These are phyloP conservation scores for Nigrospora sphaerica DNA, from an alignment of 2,329 filamentous ascomycete genomes.

Conservation along the genomic window DNA sequence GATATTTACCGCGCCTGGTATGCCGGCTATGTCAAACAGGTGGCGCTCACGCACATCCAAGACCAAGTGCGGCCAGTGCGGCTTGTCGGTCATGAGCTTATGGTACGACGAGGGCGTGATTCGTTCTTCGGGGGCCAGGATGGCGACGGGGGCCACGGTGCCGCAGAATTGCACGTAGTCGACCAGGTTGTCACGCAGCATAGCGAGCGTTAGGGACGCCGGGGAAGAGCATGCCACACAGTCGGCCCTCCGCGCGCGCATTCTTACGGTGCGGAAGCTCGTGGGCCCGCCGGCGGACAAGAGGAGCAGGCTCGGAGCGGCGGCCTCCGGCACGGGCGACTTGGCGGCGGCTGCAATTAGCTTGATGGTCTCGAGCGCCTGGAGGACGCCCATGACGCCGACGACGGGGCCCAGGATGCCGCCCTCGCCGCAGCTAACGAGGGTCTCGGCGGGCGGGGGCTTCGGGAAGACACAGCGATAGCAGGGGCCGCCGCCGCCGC, in stretches of 20 bases:
- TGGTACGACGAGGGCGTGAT: slow-evolving; percentile 59
- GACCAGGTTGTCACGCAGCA: slow-evolving; percentile 56
- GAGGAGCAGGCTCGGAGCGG: slow-evolving; percentile 32
- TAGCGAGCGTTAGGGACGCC: slow-evolving; percentile 55
- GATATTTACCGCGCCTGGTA: slow-evolving; percentile 70
- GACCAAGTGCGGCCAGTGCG: slow-evolving; percentile 42
- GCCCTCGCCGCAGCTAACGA: slow-evolving; percentile 84
- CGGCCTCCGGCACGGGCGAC: slow-evolving; percentile 8
- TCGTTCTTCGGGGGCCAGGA: slow-evolving; percentile 58
- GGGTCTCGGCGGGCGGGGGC: slow-evolving; percentile 75
- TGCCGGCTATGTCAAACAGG: slow-evolving; percentile 73
- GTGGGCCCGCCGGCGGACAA: slow-evolving; percentile 36
- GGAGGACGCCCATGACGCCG: slow-evolving; percentile 85
- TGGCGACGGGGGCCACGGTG: slow-evolving; percentile 40
- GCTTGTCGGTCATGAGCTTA: slow-evolving; percentile 8
- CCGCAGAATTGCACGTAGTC: slow-evolving; percentile 90
- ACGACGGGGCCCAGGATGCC: slow-evolving; percentile 91
- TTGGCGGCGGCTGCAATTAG: slow-evolving; percentile 48
- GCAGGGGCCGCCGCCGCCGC: slow-evolving; percentile 65
- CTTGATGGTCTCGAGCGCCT: slow-evolving; percentile 84
- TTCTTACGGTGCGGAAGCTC: slow-evolving; percentile 65
- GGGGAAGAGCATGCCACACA: slow-evolving; percentile 71
- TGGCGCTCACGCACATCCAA: slow-evolving; percentile 81
- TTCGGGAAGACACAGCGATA: slow-evolving; percentile 90
- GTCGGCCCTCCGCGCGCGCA: slow-evolving; percentile 60